Conservation (phyloP, 169 alveolate species). For the Eimeria sp. region DNA sequence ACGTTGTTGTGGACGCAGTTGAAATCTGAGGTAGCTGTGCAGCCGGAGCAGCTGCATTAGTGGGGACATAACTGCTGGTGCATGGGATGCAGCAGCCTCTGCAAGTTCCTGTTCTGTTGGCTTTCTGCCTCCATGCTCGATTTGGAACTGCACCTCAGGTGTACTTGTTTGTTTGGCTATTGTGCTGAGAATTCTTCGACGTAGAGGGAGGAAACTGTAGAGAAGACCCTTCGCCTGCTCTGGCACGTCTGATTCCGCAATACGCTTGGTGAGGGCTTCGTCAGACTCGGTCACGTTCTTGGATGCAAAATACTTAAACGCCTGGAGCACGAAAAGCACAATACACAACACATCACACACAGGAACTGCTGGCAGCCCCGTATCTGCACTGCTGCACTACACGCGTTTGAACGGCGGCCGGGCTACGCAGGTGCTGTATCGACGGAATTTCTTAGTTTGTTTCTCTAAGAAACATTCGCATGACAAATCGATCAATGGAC, state of each 20-base stretch:
- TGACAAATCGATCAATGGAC: neutral
- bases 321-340: neutral
- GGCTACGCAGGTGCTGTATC: neutral
- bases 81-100: neutral
- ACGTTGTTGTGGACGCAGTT: slow-evolving; percentile 57
- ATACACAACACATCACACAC: neutral
- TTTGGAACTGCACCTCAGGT: neutral
- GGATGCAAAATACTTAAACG: neutral
- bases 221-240: neutral
- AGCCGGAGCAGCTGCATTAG: slow-evolving; percentile 39
- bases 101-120: neutral
- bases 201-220: slow-evolving; percentile 1
- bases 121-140: neutral
- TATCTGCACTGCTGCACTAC: neutral
- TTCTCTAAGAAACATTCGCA: neutral
- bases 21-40: slow-evolving; percentile 30
- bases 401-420: neutral
- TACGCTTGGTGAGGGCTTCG: neutral
- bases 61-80: neutral
- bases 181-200: slow-evolving; percentile 1
- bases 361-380: neutral
- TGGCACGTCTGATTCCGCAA: neutral
- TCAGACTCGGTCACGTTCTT: neutral
- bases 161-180: neutral
- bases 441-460: neutral